A percentile compares a stretch with the other conserved stretches of the same genome.
These are phyloP conservation scores for Casuarina equisetifolia DNA, from an alignment of 306 rosid genomes.

Conservation along the genomic window DNA sequence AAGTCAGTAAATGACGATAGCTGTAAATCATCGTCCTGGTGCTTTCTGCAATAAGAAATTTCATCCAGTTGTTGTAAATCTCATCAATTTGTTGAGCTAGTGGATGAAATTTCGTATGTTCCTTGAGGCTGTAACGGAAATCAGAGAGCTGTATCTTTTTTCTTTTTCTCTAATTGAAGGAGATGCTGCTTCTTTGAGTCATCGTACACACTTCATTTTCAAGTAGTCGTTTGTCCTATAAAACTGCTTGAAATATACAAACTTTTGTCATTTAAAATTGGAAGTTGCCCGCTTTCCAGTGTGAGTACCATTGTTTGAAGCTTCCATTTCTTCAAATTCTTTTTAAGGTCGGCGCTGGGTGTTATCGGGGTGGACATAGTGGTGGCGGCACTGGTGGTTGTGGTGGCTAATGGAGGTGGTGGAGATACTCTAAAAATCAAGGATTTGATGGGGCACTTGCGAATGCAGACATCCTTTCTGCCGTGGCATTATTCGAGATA, in stretches of 20 bases:
- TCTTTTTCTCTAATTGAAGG: background rate
- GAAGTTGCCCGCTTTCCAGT: no score
- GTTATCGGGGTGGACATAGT: no score
- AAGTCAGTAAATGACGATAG: constrained; percentile 25
- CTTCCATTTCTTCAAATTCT: no score
- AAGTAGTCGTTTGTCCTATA: background rate
- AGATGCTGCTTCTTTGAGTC: background rate
- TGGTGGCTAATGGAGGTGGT: no score
- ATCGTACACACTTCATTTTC: background rate
- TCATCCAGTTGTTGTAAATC: constrained; percentile 36
- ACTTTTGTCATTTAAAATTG: no score
- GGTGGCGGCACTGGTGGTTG: no score
- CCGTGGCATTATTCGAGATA: no score
- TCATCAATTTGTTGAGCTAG: constrained; percentile 18
- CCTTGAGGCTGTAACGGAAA: constrained; percentile 4
- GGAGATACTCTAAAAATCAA: no score
- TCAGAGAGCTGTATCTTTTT: background rate
- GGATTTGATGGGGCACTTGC: no score
- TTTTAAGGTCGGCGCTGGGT: no score
- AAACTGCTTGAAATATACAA: background rate
- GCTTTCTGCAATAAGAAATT: constrained; percentile 28
- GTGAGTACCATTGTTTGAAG: no score
- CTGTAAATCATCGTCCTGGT: constrained; percentile 39
- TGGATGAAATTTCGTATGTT: constrained; percentile 4
- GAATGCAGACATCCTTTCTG: no score